Conservation (phyloP, 2,329 filamentous ascomycete species). For the Sarocladiaceae sp. region DNA sequence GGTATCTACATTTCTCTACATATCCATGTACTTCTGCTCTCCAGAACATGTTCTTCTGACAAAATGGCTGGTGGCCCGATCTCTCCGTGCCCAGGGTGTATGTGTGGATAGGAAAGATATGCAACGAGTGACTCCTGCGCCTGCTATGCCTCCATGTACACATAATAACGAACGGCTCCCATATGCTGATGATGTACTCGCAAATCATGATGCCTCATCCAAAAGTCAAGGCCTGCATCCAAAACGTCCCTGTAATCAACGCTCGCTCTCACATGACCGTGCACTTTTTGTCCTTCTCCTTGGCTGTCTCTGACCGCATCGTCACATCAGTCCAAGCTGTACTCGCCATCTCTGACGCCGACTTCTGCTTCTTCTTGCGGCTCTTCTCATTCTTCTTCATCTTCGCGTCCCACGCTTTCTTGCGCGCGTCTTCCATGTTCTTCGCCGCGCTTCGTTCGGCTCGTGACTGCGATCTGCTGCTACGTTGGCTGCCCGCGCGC, state of each 20-base stretch:
- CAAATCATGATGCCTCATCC: no score
- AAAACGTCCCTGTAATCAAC: no score
- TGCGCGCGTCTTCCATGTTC: slow-evolving; percentile 56
- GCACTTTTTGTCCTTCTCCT: slow-evolving; percentile 45
- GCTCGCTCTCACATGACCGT: slow-evolving; percentile 43
- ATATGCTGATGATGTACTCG: no score
- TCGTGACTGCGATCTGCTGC: slow-evolving; percentile 44
- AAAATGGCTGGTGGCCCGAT: no score
- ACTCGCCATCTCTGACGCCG: slow-evolving; percentile 31
- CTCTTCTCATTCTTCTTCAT: slow-evolving; percentile 33
- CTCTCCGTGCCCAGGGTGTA: neutral
- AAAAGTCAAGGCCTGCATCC: no score
- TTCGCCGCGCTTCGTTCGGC: slow-evolving; percentile 55
- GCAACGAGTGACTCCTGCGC: slow-evolving; percentile 2
- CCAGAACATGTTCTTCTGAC: no score
- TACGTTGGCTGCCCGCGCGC: slow-evolving; percentile 31
- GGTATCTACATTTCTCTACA: no score
- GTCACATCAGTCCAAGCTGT: slow-evolving; percentile 50
- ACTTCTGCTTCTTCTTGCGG: slow-evolving; percentile 19
- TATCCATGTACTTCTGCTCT: no score
- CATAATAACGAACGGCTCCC: slow-evolving; percentile 14
- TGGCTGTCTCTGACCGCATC: slow-evolving; percentile 22
- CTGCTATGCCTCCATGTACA: slow-evolving; percentile 8
- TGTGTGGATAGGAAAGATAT: neutral
- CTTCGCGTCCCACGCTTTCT: slow-evolving; percentile 46